These are phyloP conservation scores for Hypsizygus ulmarius DNA, from an alignment of 1,284 basidiomycete species.

Conservation along the genomic window DNA sequence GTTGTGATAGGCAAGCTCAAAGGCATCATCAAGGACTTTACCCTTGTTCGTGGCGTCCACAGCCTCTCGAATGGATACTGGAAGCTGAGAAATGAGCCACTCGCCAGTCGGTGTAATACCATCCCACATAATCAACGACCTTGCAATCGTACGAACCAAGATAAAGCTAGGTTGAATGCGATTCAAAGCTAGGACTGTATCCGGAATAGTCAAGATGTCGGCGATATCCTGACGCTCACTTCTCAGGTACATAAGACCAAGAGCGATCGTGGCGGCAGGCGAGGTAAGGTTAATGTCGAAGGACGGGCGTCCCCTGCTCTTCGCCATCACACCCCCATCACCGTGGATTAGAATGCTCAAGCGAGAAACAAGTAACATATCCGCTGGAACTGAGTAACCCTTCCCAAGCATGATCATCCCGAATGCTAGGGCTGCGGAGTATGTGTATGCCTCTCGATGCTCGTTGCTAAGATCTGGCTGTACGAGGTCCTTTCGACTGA, in stretches of 20 bases:
- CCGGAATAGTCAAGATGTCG: constrained; percentile 80
- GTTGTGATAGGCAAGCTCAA: constrained; percentile 86
- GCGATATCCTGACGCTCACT: constrained; percentile 84
- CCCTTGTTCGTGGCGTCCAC: constrained; percentile 51
- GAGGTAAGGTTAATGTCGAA: constrained; percentile 88
- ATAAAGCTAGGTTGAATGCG: constrained; percentile 87
- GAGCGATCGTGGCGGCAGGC: constrained; percentile 85
- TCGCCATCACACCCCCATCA: constrained; percentile 43
- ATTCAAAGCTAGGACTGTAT: constrained; percentile 76
- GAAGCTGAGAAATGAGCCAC: constrained; percentile 81
- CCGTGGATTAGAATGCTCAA: constrained; percentile 75
- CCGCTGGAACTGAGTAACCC: constrained; percentile 75
- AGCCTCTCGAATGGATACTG: constrained; percentile 60
- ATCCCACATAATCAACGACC: constrained; percentile 88
- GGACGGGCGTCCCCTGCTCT: constrained; percentile 39
- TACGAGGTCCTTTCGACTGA: constrained; percentile 74
- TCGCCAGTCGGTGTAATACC: constrained; percentile 66
- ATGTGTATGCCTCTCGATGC: constrained; percentile 89
- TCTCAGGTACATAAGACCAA: constrained; percentile 91
- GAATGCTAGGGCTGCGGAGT: constrained; percentile 86
- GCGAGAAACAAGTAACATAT: constrained; percentile 64
- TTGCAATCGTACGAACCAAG: constrained; percentile 76
- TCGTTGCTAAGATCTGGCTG: constrained; percentile 82
- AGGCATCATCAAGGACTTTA: constrained; percentile 66
- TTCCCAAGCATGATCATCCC: constrained; percentile 96